Conservation (phyloP, 495 filamentous ascomycete species). For the Letharia columbiana region DNA sequence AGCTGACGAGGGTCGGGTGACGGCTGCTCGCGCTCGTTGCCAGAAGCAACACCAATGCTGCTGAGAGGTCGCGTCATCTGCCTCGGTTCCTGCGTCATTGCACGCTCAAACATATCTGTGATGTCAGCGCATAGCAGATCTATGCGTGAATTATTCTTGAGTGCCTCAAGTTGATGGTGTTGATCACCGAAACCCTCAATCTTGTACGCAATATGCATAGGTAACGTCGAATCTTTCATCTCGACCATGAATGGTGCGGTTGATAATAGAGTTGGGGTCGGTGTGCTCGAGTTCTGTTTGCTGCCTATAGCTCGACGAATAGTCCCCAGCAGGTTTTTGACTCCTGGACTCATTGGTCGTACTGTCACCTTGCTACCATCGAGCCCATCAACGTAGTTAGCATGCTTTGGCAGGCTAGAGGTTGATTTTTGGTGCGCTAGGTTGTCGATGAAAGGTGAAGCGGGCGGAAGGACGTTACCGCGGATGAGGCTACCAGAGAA, state of each 20-base stretch:
- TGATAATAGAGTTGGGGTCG: constrained; percentile 24
- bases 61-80: constrained; percentile 13
- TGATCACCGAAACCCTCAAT: constrained; percentile 40
- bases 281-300: constrained; percentile 43
- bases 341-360: constrained; percentile 47
- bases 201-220: constrained; percentile 40
- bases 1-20: constrained; percentile 22
- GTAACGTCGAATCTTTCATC: constrained; percentile 38
- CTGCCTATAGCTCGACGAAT: constrained; percentile 82
- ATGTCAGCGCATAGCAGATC: constrained; percentile 75
- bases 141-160: constrained; percentile 43
- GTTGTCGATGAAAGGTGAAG: constrained; percentile 65
- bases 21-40: constrained; percentile 21
- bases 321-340: constrained; percentile 79
- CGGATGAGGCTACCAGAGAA: constrained; percentile 79
- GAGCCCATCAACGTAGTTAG: constrained; percentile 12
- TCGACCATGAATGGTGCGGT: constrained; percentile 18
- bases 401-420: constrained; percentile 23
- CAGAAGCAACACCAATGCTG: constrained; percentile 17
- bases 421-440: constrained; percentile 44
- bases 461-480: constrained; percentile 68
- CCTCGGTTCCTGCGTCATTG: constrained; percentile 15
- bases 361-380: constrained; percentile 27
- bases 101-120: constrained; percentile 50
- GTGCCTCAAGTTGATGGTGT: constrained; percentile 31